A percentile compares a stretch with the other conserved stretches of the same genome.
Evolutionary conservation across 2,329 filamentous ascomycete genomes (phyloP).

Genomic region (Talaromyces verruculosus): DNA sequence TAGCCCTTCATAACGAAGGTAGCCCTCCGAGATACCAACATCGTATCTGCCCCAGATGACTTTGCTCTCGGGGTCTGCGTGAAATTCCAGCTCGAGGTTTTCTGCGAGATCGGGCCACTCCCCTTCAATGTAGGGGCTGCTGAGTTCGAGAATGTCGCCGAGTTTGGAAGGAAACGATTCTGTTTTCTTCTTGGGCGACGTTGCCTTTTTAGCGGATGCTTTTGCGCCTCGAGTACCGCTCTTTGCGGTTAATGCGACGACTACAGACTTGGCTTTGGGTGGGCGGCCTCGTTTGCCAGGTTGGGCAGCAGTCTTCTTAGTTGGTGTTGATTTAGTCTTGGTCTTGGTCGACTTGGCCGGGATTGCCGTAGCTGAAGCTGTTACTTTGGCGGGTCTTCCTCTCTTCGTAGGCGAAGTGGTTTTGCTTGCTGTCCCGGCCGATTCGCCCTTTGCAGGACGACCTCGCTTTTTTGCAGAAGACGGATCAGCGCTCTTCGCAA

Average conservation of each 20-base stretch:
- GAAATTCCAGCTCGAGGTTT: not conserved
- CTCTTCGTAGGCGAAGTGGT: not conserved
- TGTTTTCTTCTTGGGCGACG: not conserved
- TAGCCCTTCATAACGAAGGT: not conserved
- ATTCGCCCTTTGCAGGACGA: not conserved
- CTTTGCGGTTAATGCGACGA: slow-evolving; percentile 3
- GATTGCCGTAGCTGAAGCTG: not conserved
- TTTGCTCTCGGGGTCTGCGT: not conserved
- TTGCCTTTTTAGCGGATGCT: not conserved
- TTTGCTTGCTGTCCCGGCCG: not conserved
- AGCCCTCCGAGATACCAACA: slow-evolving; percentile 3
- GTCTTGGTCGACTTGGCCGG: not conserved
- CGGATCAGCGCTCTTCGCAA: not conserved
- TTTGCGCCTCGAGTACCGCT: slow-evolving; percentile 4
- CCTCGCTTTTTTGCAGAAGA: not conserved
- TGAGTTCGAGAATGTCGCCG: not conserved
- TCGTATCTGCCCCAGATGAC: not conserved
- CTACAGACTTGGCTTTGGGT: not conserved
- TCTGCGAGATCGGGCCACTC: not conserved
- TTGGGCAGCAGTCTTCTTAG: not conserved
- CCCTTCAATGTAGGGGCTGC: not conserved
- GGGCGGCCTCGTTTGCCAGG: not conserved
- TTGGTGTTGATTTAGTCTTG: not conserved
- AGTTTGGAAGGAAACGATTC: not conserved
- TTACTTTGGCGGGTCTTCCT: not conserved